phyloP scores from a whole-genome alignment of 2,329 filamentous ascomycete genomes.

The Aureobasidium sp. region DNA sequence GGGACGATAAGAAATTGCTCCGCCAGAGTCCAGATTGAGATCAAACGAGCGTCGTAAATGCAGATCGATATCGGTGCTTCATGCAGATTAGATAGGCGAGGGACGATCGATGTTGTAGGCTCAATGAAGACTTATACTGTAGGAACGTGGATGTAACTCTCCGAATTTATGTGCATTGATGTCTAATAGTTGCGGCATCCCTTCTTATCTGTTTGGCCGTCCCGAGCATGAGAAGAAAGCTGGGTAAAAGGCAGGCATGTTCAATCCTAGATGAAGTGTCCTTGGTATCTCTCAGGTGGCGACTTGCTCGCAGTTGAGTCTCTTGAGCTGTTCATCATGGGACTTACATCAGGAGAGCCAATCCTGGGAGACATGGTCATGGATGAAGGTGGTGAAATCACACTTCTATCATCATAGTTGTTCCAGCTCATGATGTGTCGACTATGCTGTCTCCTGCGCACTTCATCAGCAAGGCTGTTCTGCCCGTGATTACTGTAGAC shows the following conservation, averaged over 20 bases:
- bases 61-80: neutral
- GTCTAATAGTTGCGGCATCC: neutral
- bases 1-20: neutral
- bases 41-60: neutral
- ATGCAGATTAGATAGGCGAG: neutral
- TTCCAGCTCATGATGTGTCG: conserved; percentile 24
- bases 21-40: neutral
- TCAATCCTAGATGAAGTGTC: neutral
- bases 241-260: neutral
- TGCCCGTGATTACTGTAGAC: neutral
- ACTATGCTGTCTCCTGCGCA: conserved; percentile 20
- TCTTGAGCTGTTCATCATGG: neutral
- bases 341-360: conserved; percentile 11
- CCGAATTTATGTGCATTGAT: neutral
- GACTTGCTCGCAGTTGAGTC: conserved; percentile 3
- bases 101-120: neutral
- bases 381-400: conserved; percentile 6
- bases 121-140: neutral
- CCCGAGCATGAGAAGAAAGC: neutral
- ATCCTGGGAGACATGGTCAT: conserved; percentile 11
- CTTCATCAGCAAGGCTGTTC: conserved; percentile 2
- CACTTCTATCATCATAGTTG: conserved; percentile 18
- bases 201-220: neutral
- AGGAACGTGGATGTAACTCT: neutral
- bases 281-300: neutral